phyloP scores from a whole-genome alignment of 306 rosid genomes.

The Hylodesmum podocarpum region DNA sequence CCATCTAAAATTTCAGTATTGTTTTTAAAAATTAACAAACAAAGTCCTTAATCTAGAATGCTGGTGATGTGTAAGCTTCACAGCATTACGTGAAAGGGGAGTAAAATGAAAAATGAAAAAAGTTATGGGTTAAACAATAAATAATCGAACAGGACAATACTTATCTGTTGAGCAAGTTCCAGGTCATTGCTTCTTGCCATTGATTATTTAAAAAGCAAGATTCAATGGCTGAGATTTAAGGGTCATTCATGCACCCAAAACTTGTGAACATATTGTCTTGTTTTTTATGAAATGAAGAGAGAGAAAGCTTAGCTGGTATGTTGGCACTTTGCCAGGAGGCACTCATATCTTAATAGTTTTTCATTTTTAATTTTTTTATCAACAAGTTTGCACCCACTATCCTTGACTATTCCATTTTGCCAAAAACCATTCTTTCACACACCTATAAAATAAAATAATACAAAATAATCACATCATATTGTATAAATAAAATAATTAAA shows the following conservation, averaged over 20 bases:
- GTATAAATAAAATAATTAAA: not conserved
- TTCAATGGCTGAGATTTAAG: not conserved
- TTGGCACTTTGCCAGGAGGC: constrained; percentile 55
- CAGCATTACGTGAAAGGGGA: not conserved
- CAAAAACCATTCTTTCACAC: constrained; percentile 28
- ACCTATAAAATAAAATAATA: not conserved
- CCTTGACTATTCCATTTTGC: constrained; percentile 39
- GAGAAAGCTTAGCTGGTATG: constrained; percentile 57
- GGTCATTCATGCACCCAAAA: constrained; percentile 3
- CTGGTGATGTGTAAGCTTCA: not conserved
- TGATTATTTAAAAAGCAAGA: not conserved
- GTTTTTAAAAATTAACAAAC: too few relatives aligned
- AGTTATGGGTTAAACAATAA: not conserved
- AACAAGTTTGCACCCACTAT: constrained; percentile 66
- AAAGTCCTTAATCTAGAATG: not conserved
- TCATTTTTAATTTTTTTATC: constrained; percentile 3
- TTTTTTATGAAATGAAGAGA: constrained; percentile 35
- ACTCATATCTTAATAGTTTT: constrained; percentile 40
- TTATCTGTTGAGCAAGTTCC: not conserved
- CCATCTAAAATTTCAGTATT: too few relatives aligned
- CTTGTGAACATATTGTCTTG: not conserved
- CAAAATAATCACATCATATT: not conserved
- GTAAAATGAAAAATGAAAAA: not conserved
- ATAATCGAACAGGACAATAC: not conserved
- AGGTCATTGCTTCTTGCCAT: not conserved